These are phyloP conservation scores for Lasiosphaeria hispida DNA, from an alignment of 495 filamentous ascomycete species.

Conservation along the genomic window DNA sequence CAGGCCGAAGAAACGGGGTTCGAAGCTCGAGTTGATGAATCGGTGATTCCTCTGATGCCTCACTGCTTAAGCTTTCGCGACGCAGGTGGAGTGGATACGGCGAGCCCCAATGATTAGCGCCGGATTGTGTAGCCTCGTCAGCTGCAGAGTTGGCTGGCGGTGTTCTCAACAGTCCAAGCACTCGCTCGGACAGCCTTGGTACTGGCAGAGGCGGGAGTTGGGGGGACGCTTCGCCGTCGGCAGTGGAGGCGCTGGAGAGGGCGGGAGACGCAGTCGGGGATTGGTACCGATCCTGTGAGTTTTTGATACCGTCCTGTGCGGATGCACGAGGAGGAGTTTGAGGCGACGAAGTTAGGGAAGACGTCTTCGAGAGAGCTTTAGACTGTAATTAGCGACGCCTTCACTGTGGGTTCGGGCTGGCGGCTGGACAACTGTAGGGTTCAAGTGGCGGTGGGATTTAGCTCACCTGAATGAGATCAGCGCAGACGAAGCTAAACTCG, in stretches of 20 bases:
- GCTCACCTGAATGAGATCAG: conserved; percentile 53
- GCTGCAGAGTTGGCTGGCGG: conserved; percentile 38
- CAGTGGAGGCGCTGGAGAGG: conserved; percentile 53
- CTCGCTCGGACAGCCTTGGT: conserved; percentile 48
- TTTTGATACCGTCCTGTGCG: conserved; percentile 47
- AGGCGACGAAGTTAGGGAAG: conserved; percentile 44
- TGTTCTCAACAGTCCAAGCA: conserved; percentile 47
- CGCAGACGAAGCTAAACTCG: conserved; percentile 54
- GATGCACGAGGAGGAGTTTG: conserved; percentile 51
- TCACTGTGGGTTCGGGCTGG: background rate
- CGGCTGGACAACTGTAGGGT: background rate
- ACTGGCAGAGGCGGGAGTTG: conserved; percentile 52
- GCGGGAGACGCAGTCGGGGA: conserved; percentile 41
- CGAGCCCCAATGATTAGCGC: conserved; percentile 71
- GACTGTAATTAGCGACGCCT: conserved; percentile 12
- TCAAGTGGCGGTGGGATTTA: conserved; percentile 12
- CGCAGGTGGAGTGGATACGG: conserved; percentile 61
- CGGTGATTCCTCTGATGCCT: conserved; percentile 51
- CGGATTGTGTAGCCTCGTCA: conserved; percentile 43
- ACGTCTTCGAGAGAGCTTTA: conserved; percentile 44
- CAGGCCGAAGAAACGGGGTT: conserved; percentile 53
- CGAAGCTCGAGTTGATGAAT: conserved; percentile 51
- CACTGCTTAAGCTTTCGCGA: conserved; percentile 50
- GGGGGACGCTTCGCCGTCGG: conserved; percentile 52
- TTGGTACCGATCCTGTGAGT: conserved; percentile 20